Evolutionary conservation across 345 rosid genomes (phyloP), one percentile per base, ranked within the genome.

Genomic region (Erysimum cheiranthoides): DNA sequence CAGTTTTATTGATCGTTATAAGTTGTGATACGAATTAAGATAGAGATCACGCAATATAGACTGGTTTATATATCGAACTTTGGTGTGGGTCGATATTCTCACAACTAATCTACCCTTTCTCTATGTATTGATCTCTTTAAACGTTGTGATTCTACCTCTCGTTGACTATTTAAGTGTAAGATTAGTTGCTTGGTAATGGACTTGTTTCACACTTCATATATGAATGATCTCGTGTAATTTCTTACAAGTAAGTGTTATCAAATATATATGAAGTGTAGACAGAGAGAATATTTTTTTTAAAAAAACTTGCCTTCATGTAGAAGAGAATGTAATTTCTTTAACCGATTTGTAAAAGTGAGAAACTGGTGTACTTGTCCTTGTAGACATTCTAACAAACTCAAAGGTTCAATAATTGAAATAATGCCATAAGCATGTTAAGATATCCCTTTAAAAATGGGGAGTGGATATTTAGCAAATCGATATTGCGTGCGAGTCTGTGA

Each of bases 381-480:
- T 51, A 39, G 61, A 60, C 10, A 63, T 39, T 16, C 9, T 42
- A 63, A 53, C 36, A 73, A 53, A 62, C 43, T 62, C 27, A 31
- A 28, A 21, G 25, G 63, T 32, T 18, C 45, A 31, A 52, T 62
- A 53, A 40, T 12, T 42, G 54, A 38, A 53, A 42, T 10, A 64
- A 59, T 53, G 25, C 1, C 36, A 32, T 18, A 52, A 7, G 64
- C 71, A 63, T 73, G 77, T 64, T 42, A 43, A 43, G 65, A 18
- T 52, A 62, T 52, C 70, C 70, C 73, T 73, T 31, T 0, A 30
- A 31, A 73, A 9, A 16, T 32, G 64, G 56, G 47, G 8, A 73
- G 10, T 54, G 34, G 36, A 65, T 34, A 66, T 66, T 35, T 16
- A 46, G 40, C 65, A 74, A 17, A 56, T n/a, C 72, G 13, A 21